Evolutionary conservation across 164 flowering plant species (phyloP).

Genomic region (Stephania yunnanensis): DNA sequence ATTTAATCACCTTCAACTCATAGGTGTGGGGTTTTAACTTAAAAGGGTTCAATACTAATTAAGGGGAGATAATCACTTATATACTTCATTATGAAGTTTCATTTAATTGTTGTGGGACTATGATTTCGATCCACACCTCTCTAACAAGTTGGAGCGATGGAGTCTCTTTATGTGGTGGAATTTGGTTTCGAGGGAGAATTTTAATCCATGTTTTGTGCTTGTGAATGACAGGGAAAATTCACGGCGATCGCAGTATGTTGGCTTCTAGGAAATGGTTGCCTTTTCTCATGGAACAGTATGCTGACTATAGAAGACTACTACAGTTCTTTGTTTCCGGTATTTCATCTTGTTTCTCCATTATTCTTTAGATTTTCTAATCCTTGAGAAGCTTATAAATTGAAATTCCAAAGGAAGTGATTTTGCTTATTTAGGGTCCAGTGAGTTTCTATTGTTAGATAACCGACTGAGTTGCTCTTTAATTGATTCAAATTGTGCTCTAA

Average conservation of each 20-base stretch:
- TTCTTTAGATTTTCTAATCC: not conserved
- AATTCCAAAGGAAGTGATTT: not conserved
- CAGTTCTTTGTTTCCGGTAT: constrained; percentile 22
- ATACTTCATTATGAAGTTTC: no score
- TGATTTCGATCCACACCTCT: no score
- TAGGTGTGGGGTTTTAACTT: no score
- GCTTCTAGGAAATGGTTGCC: constrained; percentile 46
- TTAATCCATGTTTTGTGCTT: not conserved
- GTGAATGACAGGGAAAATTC: constrained; percentile 31
- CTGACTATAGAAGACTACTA: constrained; percentile 40
- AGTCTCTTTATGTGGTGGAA: not conserved
- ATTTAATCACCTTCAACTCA: no score
- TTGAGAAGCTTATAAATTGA: not conserved
- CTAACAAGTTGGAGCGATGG: not conserved
- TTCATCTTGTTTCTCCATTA: constrained; percentile 1
- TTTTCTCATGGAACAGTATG: constrained; percentile 53
- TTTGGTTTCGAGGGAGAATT: not conserved
- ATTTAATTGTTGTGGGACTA: no score
- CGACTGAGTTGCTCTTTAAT: not conserved
- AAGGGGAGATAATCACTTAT: no score
- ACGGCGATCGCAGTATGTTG: constrained; percentile 40
- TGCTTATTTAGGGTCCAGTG: not conserved
- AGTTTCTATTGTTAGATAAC: not conserved
- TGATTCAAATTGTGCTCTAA: not conserved
- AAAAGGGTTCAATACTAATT: no score